phyloP scores from a whole-genome alignment of 2,329 filamentous ascomycete genomes.

The Aspergillus novoparasiticus region DNA sequence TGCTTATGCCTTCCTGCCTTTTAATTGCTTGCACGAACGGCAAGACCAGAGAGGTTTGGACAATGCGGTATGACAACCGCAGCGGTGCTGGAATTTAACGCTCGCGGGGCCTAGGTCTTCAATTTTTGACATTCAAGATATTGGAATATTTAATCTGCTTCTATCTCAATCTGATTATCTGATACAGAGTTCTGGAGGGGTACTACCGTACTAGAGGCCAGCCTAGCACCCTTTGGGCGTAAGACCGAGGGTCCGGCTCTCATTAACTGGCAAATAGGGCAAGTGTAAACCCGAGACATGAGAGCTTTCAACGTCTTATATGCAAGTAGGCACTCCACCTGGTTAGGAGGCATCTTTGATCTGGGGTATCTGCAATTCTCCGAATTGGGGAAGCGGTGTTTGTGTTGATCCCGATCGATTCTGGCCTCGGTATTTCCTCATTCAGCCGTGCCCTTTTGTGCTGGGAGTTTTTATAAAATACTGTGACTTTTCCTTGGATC shows the following conservation, averaged over 20 bases:
- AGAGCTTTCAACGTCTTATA: background rate
- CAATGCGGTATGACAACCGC: background rate
- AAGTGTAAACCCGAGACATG: background rate
- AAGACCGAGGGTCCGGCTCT: background rate
- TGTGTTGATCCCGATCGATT: background rate
- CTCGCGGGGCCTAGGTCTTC: background rate
- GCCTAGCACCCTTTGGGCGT: background rate
- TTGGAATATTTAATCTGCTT: background rate
- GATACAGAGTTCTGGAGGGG: background rate
- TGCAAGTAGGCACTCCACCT: background rate
- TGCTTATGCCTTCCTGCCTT: background rate
- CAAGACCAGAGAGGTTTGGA: background rate
- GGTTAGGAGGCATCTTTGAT: background rate
- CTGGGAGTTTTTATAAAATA: background rate
- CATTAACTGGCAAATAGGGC: background rate
- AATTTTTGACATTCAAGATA: background rate
- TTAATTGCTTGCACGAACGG: background rate
- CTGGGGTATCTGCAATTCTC: background rate
- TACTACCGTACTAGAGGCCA: background rate
- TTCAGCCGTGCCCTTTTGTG: background rate
- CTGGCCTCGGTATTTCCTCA: constrained; percentile 6
- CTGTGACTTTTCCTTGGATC: background rate
- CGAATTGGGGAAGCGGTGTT: background rate
- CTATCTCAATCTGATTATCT: background rate
- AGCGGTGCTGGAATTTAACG: background rate